Conservation (phyloP, 1,139 yeast genomes). For the Pichia norvegensis region DNA sequence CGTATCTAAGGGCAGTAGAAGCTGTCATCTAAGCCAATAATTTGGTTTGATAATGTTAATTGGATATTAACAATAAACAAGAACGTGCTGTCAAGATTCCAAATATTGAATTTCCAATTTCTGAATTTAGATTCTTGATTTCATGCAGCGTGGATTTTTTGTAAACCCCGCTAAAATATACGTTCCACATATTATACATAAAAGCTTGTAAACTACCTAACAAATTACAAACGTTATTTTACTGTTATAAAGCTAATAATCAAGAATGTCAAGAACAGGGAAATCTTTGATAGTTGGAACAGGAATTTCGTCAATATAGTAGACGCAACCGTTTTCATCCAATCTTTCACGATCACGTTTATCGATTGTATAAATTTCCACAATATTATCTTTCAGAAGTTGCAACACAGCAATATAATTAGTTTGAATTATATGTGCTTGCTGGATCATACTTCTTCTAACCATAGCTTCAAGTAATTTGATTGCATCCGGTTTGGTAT, state of each 20-base stretch:
- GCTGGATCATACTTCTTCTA: slow-evolving; percentile 65
- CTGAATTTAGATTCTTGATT: too few species aligned
- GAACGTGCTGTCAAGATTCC: background rate
- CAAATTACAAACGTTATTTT: background rate
- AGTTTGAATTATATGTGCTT: slow-evolving; percentile 76
- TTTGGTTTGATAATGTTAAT: background rate
- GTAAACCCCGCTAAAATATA: background rate
- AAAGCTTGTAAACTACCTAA: too few species aligned
- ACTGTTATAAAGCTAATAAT: slow-evolving; percentile 33
- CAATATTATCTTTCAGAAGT: slow-evolving; percentile 50
- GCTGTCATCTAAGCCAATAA: slow-evolving; percentile 15
- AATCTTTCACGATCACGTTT: slow-evolving; percentile 82
- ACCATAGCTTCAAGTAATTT: slow-evolving; percentile 68
- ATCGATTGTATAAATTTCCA: slow-evolving; percentile 70
- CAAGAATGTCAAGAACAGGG: slow-evolving; percentile 49
- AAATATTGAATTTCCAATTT: background rate
- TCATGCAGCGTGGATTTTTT: too few species aligned
- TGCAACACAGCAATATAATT: slow-evolving; percentile 52
- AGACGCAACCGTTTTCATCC: slow-evolving; percentile 82
- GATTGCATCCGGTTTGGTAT: slow-evolving; percentile 67
- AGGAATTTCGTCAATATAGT: slow-evolving; percentile 66
- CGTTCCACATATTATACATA: too few species aligned
- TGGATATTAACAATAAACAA: background rate
- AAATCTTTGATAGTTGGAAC: slow-evolving; percentile 54
- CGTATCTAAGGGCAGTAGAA: slow-evolving; percentile 18